Percentiles rank a stretch among this genome's conserved stretches.
These are phyloP conservation scores for Penicillium sclerotigenum DNA, from an alignment of 2,329 filamentous ascomycete genomes.

Conservation along the genomic window DNA sequence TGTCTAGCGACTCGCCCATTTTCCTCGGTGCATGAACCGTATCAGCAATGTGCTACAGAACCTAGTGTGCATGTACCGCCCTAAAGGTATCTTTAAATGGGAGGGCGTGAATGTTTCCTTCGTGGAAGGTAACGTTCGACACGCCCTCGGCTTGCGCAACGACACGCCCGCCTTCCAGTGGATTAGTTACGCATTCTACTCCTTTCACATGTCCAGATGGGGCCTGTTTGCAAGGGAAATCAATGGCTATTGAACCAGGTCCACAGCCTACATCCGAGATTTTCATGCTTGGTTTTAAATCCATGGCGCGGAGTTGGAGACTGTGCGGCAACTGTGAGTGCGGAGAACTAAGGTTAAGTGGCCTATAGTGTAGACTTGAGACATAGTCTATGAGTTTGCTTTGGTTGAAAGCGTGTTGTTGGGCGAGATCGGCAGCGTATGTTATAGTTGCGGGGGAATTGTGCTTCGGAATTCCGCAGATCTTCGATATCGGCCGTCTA, in stretches of 20 bases:
- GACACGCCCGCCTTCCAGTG: slow-evolving; percentile 34
- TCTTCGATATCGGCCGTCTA: background rate
- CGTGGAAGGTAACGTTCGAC: slow-evolving; percentile 35
- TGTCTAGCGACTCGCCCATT: slow-evolving; percentile 54
- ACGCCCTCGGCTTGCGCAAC: slow-evolving; percentile 30
- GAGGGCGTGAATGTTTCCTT: slow-evolving; percentile 44
- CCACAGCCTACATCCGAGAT: slow-evolving; percentile 49
- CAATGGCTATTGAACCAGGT: slow-evolving; percentile 45
- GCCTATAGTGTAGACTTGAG: slow-evolving; percentile 38
- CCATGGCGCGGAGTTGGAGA: slow-evolving; percentile 39
- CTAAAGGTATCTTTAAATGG: slow-evolving; percentile 52
- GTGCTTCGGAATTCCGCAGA: slow-evolving; percentile 1
- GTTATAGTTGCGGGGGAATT: background rate
- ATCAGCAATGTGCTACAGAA: slow-evolving; percentile 55
- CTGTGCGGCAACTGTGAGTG: slow-evolving; percentile 38
- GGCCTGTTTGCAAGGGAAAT: slow-evolving; percentile 40
- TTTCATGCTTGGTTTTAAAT: slow-evolving; percentile 34
- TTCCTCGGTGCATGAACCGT: slow-evolving; percentile 52
- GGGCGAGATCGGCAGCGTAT: background rate
- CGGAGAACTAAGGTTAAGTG: slow-evolving; percentile 38
- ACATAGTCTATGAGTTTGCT: background rate
- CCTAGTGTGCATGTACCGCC: slow-evolving; percentile 58
- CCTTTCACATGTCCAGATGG: slow-evolving; percentile 40
- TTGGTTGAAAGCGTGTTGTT: background rate
- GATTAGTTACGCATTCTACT: slow-evolving; percentile 33